Base-by-base conservation (phyloP, 805 yeast genomes). In the Suhomyces faveliae region DNA sequence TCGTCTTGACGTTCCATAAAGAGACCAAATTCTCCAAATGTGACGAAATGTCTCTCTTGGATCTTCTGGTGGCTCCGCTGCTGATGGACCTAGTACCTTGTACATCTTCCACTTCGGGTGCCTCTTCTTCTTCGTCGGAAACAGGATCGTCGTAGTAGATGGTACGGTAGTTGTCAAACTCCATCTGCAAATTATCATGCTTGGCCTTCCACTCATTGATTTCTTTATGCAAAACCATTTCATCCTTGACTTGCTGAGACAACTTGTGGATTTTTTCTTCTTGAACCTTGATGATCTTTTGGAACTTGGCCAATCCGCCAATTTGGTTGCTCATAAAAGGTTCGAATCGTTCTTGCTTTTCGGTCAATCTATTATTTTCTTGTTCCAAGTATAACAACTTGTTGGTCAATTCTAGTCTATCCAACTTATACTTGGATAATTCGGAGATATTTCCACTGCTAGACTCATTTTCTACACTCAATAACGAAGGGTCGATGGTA, bases 311-410 rank as follows among this genome's bases (percentile, higher is more conserved):
- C 27, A 83, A 66, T 47, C 81, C 81, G 8, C 76, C 62, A 47
- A 83, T 70, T 56, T 81, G 81, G 35, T 77, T 72, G 49, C 69
- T 68, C 67, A 83, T 73, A 42, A 82, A 67, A 3, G 81, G 76
- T 55, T 83, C 81, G 46, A 81, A 71, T 24, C 76, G 75, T 1
- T 49, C 59, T 12, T 77, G 50, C 51, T 77, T 77, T 10, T 70
- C 67, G 30, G 65, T 66, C 49, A 81, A 58, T 3, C 54, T 49
- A 1, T 63, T 52, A 50, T 80, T 80, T 50, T 83, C 83, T 33
- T 74, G 64, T 38, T 68, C 72, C 42, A 80, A 58, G 46, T 77
- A 67, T 17, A 74, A 61, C 44, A 80, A 54, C 50, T 71, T 74
- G 51, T 77, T 71, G 48, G 65, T 68, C 54, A 76, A 61, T 47